A percentile compares a stretch with the other conserved stretches of the same genome.
Evolutionary conservation across 1,139 yeast species (phyloP).

Genomic region (Yueomyces sp.): DNA sequence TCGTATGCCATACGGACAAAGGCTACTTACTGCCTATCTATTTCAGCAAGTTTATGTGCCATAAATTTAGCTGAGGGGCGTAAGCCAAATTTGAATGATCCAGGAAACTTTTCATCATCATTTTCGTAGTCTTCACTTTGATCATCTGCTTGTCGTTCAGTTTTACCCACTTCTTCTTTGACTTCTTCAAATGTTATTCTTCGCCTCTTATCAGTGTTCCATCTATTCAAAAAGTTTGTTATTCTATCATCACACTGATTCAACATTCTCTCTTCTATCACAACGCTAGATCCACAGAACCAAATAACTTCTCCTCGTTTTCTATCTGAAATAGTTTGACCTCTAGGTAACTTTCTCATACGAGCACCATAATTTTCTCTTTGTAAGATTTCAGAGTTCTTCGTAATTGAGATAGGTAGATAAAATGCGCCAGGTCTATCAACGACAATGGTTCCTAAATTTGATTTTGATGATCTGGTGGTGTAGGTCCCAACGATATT

Average conservation of each 20-base stretch:
- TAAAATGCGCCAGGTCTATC: constrained; percentile 20
- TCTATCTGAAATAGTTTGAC: constrained; percentile 13
- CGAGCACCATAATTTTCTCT: constrained; percentile 19
- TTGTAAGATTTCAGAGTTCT: constrained; percentile 19
- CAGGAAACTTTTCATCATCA: constrained; percentile 9
- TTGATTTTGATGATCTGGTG: constrained; percentile 16
- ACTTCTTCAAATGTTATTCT: constrained; percentile 15
- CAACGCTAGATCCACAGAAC: constrained; percentile 72
- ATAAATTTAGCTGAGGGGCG: constrained; percentile 22
- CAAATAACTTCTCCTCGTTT: constrained; percentile 45
- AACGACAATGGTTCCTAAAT: constrained; percentile 13
- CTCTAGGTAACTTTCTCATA: constrained; percentile 20
- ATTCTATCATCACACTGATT: constrained; percentile 12
- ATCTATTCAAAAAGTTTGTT: constrained; percentile 13
- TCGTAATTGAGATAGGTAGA: constrained; percentile 19
- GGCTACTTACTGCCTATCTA: neutral
- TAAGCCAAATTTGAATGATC: constrained; percentile 16
- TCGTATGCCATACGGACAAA: too few species aligned
- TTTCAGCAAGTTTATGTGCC: constrained; percentile 10
- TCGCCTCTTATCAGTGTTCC: constrained; percentile 10
- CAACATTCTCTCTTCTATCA: constrained; percentile 37
- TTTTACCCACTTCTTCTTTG: constrained; percentile 12
- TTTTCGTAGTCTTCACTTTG: constrained; percentile 7
- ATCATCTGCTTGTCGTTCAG: constrained; percentile 5
- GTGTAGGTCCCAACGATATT: constrained; percentile 15